A percentile compares a stretch with the other conserved stretches of the same genome.
Evolutionary conservation across 169 alveolate species (phyloP).

Genomic region (Plasmodium gallinaceum): DNA sequence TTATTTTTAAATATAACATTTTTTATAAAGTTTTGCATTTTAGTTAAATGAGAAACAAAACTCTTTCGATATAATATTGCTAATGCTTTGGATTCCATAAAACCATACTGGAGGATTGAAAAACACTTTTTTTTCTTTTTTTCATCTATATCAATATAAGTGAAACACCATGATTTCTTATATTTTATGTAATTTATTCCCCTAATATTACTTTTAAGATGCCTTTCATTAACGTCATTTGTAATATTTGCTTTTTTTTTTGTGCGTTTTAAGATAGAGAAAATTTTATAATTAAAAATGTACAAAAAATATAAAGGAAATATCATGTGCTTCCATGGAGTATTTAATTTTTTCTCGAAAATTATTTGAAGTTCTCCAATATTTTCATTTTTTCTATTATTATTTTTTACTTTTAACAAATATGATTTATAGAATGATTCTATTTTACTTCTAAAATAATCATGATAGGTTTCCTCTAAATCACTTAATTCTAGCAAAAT

Average conservation of each 20-base stretch:
- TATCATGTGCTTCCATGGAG: constrained; percentile 65
- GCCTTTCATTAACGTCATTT: constrained; percentile 20
- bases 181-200: constrained; percentile 78
- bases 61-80: constrained; percentile 73
- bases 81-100: constrained; percentile 78
- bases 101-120: constrained; percentile 80
- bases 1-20: constrained; percentile 23
- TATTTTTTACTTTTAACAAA: constrained; percentile 20
- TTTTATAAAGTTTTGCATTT: constrained; percentile 57
- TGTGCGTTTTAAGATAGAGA: constrained; percentile 20
- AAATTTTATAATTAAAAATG: constrained; percentile 36
- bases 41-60: constrained; percentile 47
- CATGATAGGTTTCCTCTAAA: constrained; percentile 43
- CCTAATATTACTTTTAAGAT: constrained; percentile 43
- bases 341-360: constrained; percentile 32
- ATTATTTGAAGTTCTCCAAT: constrained; percentile 36
- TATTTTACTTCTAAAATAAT: constrained; percentile 44
- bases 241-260: constrained; percentile 2
- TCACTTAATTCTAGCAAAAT: constrained; percentile 37
- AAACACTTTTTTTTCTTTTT: constrained; percentile 79
- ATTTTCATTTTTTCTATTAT: constrained; percentile 2
- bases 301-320: constrained; percentile 52
- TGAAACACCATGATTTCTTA: constrained; percentile 83
- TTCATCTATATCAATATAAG: constrained; percentile 81
- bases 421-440: constrained; percentile 57